Percentiles rank a stretch among this genome's conserved stretches.
These are phyloP conservation scores for Pseudomassariella vexata DNA, from an alignment of 2,329 filamentous ascomycete species.

Conservation along the genomic window DNA sequence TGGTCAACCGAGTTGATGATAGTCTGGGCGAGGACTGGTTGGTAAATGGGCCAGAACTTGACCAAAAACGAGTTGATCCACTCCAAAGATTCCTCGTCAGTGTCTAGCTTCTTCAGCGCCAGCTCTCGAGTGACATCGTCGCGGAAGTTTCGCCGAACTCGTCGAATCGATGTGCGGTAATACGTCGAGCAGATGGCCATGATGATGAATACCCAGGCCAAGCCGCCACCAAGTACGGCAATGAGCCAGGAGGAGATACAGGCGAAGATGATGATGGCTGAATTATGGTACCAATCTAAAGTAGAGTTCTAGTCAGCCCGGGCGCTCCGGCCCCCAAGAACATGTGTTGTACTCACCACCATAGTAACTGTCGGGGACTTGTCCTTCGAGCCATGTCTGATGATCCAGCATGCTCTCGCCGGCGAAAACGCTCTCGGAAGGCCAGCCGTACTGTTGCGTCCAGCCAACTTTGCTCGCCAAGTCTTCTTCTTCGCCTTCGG, in stretches of 20 bases:
- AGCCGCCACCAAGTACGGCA: constrained; percentile 80
- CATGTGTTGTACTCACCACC: no score
- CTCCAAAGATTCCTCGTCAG: constrained; percentile 85
- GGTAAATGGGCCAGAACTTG: constrained; percentile 99
- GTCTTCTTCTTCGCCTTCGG: constrained; percentile 46
- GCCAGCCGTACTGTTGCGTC: constrained; percentile 79
- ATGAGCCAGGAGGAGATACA: constrained; percentile 87
- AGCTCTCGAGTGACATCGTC: constrained; percentile 90
- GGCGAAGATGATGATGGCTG: constrained; percentile 87
- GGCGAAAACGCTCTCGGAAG: constrained; percentile 47
- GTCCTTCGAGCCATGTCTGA: constrained; percentile 77
- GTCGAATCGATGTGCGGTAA: constrained; percentile 90
- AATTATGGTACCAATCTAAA: constrained; percentile 99
- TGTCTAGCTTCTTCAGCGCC: constrained; percentile 80
- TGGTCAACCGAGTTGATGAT: constrained; percentile 94
- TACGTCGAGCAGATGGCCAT: constrained; percentile 93
- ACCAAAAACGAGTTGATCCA: constrained; percentile 99
- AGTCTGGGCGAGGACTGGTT: constrained; percentile 85
- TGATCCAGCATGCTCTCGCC: constrained; percentile 76
- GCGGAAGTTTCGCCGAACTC: constrained; percentile 90
- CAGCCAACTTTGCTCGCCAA: constrained; percentile 67
- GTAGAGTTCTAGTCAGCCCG: no score
- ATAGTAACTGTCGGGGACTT: constrained; percentile 83
- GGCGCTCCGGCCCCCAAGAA: no score
- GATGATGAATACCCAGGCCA: constrained; percentile 88